A percentile compares a stretch with the other conserved stretches of the same genome.
Conservation (phyloP, 78 protist species). For the Neovahlkampfia damariscottae region DNA sequence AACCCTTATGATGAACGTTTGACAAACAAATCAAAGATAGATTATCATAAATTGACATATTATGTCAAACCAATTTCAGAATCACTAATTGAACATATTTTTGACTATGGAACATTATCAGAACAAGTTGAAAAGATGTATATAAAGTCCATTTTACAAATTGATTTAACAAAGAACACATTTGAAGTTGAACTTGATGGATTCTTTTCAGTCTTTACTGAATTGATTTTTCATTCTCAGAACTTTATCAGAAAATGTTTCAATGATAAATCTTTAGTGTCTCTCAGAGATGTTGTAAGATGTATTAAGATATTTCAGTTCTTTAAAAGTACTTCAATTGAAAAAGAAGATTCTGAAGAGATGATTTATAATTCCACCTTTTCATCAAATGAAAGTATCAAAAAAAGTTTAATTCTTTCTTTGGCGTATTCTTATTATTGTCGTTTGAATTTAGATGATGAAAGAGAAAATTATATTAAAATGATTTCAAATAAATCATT, state of each 20-base stretch:
- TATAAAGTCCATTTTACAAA: conserved; percentile 7
- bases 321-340: conserved; percentile 2
- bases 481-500: neutral
- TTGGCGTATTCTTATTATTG: conserved; percentile 24
- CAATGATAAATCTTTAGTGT: conserved; percentile 6
- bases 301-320: neutral
- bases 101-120: conserved; percentile 38
- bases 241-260: neutral
- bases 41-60: no score
- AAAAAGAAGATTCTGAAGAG: neutral
- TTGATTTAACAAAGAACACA: neutral
- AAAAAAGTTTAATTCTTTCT: neutral
- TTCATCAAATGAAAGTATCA: neutral
- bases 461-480: neutral
- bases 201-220: no score
- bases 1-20: neutral
- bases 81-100: conserved; percentile 20
- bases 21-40: no score
- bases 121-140: conserved; percentile 13
- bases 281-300: conserved; percentile 30
- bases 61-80: conserved; percentile 41
- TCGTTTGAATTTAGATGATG: neutral
- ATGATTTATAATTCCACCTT: no score
- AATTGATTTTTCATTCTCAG: conserved; percentile 12
- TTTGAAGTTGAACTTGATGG: neutral